Percentiles rank a stretch among this genome's conserved stretches.
These are phyloP conservation scores for Fusarium burgessii DNA, from an alignment of 2,329 filamentous ascomycete genomes.

Conservation along the genomic window DNA sequence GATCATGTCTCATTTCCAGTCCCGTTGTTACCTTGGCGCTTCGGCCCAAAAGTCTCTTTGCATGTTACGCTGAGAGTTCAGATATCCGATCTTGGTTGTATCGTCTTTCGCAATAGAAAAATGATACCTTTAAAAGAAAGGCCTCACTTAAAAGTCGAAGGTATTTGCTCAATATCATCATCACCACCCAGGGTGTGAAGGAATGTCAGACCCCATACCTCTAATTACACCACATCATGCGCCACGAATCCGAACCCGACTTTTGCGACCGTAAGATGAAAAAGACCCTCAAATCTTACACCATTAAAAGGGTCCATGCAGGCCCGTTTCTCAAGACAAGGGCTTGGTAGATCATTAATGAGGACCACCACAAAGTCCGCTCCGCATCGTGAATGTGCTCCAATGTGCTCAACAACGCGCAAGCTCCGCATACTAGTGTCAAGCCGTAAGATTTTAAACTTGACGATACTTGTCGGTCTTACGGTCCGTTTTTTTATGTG, in stretches of 20 bases:
- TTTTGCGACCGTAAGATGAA: slow-evolving; percentile 23
- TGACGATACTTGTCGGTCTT: background rate
- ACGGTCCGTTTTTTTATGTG: background rate
- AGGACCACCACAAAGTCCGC: slow-evolving; percentile 32
- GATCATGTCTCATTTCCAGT: slow-evolving; percentile 5
- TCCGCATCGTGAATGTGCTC: background rate
- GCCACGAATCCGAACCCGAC: slow-evolving; percentile 30
- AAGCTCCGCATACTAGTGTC: background rate
- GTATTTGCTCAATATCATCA: background rate
- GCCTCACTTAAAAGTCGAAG: background rate
- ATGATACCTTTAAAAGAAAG: too few species aligned
- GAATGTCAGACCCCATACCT: slow-evolving; percentile 1
- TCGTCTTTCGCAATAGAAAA: background rate
- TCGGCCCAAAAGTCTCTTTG: slow-evolving; percentile 11
- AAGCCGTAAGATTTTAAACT: background rate
- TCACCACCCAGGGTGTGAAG: background rate
- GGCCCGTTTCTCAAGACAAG: slow-evolving; percentile 2
- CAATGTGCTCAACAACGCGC: slow-evolving; percentile 4
- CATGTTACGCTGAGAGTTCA: background rate
- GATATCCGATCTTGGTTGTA: background rate
- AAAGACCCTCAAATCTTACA: slow-evolving; percentile 28
- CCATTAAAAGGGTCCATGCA: slow-evolving; percentile 9
- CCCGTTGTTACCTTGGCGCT: slow-evolving; percentile 4
- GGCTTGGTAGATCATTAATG: slow-evolving; percentile 13
- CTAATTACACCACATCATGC: slow-evolving; percentile 22